Evolutionary conservation across 331 rosid genomes (phyloP).

Genomic region (Ulmus americana): DNA sequence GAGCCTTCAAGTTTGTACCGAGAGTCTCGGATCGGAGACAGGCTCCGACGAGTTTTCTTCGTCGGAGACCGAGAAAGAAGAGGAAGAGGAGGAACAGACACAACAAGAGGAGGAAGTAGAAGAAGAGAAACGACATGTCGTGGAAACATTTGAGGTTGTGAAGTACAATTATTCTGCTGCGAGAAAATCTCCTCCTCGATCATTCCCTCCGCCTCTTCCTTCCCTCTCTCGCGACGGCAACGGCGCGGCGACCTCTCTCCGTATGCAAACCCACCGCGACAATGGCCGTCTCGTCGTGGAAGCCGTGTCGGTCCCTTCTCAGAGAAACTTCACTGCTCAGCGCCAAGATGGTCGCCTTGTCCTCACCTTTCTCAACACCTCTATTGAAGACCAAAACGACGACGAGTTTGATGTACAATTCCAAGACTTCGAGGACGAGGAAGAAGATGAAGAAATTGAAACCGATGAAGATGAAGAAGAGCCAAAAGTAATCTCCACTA

Average conservation of each 20-base stretch:
- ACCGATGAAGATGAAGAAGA: conserved; percentile 7
- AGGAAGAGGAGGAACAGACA: background rate
- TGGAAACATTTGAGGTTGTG: conserved; percentile 13
- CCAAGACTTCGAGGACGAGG: conserved; percentile 15
- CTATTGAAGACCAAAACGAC: background rate
- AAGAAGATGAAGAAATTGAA: conserved; percentile 6
- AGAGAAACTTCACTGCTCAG: conserved; percentile 45
- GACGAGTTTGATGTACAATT: conserved; percentile 18
- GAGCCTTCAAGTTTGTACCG: conserved; percentile 70
- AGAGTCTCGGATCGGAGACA: conserved; percentile 80
- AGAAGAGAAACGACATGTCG: background rate
- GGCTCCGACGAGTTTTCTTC: conserved; percentile 64
- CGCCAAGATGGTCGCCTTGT: conserved; percentile 83
- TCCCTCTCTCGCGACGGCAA: conserved; percentile 45
- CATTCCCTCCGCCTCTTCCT: conserved; percentile 75
- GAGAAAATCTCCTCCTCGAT: conserved; percentile 31
- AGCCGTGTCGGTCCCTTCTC: conserved; percentile 48
- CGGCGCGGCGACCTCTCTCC: conserved; percentile 31
- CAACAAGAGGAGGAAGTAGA: background rate
- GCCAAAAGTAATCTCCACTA: conserved; percentile 28
- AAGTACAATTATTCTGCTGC: conserved; percentile 20
- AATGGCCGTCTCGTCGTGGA: conserved; percentile 63
- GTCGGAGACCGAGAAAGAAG: conserved; percentile 40
- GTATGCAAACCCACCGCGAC: conserved; percentile 52
- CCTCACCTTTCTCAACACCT: conserved; percentile 37